Evolutionary conservation across 768 basidiomycete species (phyloP).

Genomic region (Kondoa subrosea): DNA sequence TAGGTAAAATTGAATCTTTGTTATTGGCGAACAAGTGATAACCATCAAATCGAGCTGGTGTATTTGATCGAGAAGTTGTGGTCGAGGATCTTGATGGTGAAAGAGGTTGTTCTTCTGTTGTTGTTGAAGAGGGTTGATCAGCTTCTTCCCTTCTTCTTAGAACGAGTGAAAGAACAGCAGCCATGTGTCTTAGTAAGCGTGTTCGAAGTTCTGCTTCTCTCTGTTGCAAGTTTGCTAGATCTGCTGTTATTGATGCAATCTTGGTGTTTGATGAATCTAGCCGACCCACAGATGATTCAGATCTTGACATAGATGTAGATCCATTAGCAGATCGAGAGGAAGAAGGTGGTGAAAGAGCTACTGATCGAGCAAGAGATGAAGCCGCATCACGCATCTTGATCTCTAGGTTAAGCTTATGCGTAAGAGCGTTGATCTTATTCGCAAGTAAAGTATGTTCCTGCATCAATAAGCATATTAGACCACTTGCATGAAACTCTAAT

Average conservation of each 20-base stretch:
- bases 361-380: constrained; percentile 55
- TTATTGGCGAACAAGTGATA: constrained; percentile 74
- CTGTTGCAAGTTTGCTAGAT: constrained; percentile 51
- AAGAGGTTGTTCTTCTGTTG: too few relatives aligned
- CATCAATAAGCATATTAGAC: background rate
- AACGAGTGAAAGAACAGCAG: constrained; percentile 58
- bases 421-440: constrained; percentile 48
- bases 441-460: constrained; percentile 59
- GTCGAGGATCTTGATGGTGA: background rate
- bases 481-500: background rate
- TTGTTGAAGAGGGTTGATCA: background rate
- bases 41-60: constrained; percentile 44
- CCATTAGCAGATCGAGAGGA: too few relatives aligned
- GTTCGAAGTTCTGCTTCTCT: constrained; percentile 47
- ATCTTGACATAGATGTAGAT: background rate
- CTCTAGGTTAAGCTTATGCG: constrained; percentile 60
- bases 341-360: constrained; percentile 3
- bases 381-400: constrained; percentile 82
- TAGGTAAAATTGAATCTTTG: constrained; percentile 40
- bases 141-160: constrained; percentile 47
- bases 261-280: constrained; percentile 49
- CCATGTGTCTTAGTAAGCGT: constrained; percentile 60
- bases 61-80: background rate
- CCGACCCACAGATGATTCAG: constrained; percentile 38
- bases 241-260: constrained; percentile 52